A percentile compares a stretch with the other conserved stretches of the same genome.
Evolutionary conservation across 106 monocot genomes (phyloP).

Genomic region (Posidonia australis): DNA sequence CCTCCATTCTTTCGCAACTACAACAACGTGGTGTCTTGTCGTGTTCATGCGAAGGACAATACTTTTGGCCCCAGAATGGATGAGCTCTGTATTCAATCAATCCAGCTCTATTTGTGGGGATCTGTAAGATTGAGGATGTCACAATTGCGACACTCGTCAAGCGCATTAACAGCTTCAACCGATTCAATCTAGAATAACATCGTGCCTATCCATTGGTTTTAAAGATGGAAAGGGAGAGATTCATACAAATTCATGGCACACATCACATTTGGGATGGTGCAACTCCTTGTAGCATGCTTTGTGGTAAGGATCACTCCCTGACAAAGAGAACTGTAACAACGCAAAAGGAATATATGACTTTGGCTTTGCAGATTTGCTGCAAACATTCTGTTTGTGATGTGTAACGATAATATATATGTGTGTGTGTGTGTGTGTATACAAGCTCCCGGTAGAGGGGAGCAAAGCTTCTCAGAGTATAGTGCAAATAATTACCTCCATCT

Average conservation of each 20-base stretch:
- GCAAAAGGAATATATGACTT: too few relatives aligned
- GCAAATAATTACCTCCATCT: slow-evolving; percentile 73
- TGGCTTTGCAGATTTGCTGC: too few relatives aligned
- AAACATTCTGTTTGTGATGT: too few relatives aligned
- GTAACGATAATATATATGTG: too few relatives aligned
- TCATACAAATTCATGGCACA: slow-evolving; percentile 93
- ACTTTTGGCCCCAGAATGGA: slow-evolving; percentile 94
- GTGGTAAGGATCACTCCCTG: slow-evolving; percentile 71
- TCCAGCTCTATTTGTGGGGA: slow-evolving; percentile 78
- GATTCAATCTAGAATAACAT: too few relatives aligned
- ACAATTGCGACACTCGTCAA: too few relatives aligned
- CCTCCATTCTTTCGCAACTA: slow-evolving; percentile 97
- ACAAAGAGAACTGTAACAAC: slow-evolving; percentile 73
- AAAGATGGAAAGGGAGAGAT: neutral
- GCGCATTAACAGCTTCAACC: too few relatives aligned
- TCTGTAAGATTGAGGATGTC: too few relatives aligned
- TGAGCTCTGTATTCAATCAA: slow-evolving; percentile 93
- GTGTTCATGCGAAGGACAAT: slow-evolving; percentile 89
- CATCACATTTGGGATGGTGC: slow-evolving; percentile 94
- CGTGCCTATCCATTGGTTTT: too few relatives aligned
- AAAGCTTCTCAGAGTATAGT: too few relatives aligned
- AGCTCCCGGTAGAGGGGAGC: too few relatives aligned
- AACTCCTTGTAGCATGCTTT: slow-evolving; percentile 80
- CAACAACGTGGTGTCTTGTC: slow-evolving; percentile 88
- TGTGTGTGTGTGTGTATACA: too few relatives aligned